Conservation (phyloP, 805 yeast species). For the Wickerhamomyces bovis region DNA sequence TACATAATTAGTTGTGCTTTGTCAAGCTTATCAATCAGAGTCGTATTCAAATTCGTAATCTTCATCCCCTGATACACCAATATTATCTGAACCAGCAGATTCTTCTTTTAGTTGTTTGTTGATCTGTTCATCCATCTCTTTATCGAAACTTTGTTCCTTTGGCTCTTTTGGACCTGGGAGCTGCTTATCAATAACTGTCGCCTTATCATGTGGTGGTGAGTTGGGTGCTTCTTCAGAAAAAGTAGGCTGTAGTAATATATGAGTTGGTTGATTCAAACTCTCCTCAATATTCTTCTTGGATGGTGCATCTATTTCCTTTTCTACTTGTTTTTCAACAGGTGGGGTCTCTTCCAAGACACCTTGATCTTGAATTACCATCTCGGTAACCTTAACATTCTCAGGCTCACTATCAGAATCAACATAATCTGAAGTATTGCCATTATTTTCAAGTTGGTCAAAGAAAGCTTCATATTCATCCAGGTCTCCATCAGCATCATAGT, state of each 20-base stretch:
- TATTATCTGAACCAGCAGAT: constrained; percentile 10
- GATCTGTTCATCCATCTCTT: constrained; percentile 6
- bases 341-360: not conserved
- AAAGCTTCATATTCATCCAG: constrained; percentile 22
- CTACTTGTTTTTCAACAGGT: not conserved
- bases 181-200: not conserved
- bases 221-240: too few species aligned
- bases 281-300: too few species aligned
- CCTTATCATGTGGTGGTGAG: too few species aligned
- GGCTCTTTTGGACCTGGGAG: not conserved
- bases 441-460: constrained; percentile 14
- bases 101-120: constrained; percentile 5
- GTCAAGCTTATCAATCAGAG: constrained; percentile 22
- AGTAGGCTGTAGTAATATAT: too few species aligned
- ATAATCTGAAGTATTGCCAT: not conserved
- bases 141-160: constrained; percentile 1
- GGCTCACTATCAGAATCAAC: not conserved
- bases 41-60: constrained; percentile 39
- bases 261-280: too few species aligned
- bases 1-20: not conserved
- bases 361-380: not conserved
- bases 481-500: constrained; percentile 2
- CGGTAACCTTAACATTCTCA: not conserved
- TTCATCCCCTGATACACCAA: constrained; percentile 29
- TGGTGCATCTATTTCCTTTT: not conserved